Base-by-base conservation (phyloP, 192 early-diverging fungal genomes). In the Coemansia reversa region DNA sequence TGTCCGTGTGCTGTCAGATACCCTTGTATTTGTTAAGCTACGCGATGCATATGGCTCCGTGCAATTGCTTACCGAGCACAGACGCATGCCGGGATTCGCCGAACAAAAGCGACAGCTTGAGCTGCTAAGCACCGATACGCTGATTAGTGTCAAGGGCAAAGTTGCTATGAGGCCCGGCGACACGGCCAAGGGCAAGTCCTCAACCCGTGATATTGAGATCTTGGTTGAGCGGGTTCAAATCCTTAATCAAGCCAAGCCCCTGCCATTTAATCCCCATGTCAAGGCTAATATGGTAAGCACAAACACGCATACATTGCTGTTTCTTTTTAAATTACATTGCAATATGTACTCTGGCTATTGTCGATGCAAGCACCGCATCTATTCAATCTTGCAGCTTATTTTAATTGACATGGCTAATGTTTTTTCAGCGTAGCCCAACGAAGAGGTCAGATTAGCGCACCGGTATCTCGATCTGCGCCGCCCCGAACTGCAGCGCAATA, bases 401-500 rank as follows among this genome's bases (percentile, higher is more conserved):
- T 3, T 23, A 33, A 7, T n/a, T 55, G 24, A 19, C 45, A 27
- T 27, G 1, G 27, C 27, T 27, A 27, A 27, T 7, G 49, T 23
- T 28, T 16, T 29, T 11, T 35, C 33, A 35, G 33, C 11, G 14
- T 58, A 85, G 84, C 89, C 89, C 5, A 87, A 84, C 66, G 93
- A 97, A 60, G 92, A 94, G 53, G 70, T 84, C 2, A 81, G 93
- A 22, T 70, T 94, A 3, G 84, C 83, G 39, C 83, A 94, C 69
- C 81, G 94, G 19, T 90, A 91, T 35, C 63, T 95, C 11, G 94
- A 94, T 75, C 76, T 97, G 55, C 87, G 94, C 9, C 82, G 92
- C n/a, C 72, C 84, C 19, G 71, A 73, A 51, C 83, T 97, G 14
- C 92, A 95, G 63, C 66, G 74, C 42, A 93, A 93, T 61, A 70